phyloP scores from a whole-genome alignment of 345 rosid species.

The Trapa incisa region DNA sequence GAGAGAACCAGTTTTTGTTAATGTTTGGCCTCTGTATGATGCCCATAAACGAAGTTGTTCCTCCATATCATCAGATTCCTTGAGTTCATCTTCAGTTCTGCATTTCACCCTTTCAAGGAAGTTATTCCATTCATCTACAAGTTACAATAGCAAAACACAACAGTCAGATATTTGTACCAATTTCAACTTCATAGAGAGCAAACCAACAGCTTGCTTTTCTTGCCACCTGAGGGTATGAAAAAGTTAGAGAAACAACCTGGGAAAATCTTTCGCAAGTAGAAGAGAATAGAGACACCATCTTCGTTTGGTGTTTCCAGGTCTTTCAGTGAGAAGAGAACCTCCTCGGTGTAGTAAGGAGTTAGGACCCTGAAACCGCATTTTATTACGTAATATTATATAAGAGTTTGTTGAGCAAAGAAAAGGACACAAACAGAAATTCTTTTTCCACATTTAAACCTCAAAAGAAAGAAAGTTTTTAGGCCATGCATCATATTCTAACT shows the following conservation, averaged over 20 bases:
- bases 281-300: constrained; percentile 93
- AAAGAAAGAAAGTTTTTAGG: neutral
- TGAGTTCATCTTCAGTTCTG: constrained; percentile 58
- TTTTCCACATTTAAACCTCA: constrained; percentile 1
- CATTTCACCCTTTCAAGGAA: constrained; percentile 69
- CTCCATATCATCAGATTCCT: constrained; percentile 41
- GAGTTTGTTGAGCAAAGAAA: too few species aligned
- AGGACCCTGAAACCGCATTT: constrained; percentile 46
- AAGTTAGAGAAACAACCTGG: constrained; percentile 71
- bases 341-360: constrained; percentile 91
- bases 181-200: neutral
- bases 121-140: constrained; percentile 88
- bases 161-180: neutral
- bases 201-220: neutral
- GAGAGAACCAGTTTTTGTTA: constrained; percentile 85
- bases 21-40: constrained; percentile 92
- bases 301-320: constrained; percentile 77
- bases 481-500: neutral
- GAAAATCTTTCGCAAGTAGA: constrained; percentile 90
- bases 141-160: neutral
- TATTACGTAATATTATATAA: too few species aligned
- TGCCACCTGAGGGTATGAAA: neutral
- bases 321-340: constrained; percentile 67
- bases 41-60: constrained; percentile 93
- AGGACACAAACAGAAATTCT: too few species aligned